Conservation (phyloP, 345 rosid genomes). For the Arabis alpina region DNA sequence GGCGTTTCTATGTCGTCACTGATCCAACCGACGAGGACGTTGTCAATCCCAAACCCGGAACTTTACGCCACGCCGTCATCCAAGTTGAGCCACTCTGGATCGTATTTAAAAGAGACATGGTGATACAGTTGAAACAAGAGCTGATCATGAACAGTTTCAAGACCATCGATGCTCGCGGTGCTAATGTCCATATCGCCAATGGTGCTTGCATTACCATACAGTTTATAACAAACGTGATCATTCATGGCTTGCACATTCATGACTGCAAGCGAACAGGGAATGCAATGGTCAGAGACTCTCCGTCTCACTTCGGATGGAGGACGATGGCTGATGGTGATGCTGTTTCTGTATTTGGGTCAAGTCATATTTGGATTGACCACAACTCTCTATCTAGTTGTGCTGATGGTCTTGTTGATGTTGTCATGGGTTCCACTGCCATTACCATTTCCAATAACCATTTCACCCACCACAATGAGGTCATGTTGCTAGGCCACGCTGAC, state of each 20-base stretch:
- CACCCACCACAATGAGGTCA: slow-evolving; percentile 44
- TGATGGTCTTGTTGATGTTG: slow-evolving; percentile 91
- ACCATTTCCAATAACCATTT: slow-evolving; percentile 83
- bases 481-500: slow-evolving; percentile 80
- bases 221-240: slow-evolving; percentile 67
- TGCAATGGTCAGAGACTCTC: slow-evolving; percentile 69
- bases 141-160: slow-evolving; percentile 57
- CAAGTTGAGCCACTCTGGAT: slow-evolving; percentile 53
- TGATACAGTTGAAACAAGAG: slow-evolving; percentile 53
- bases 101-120: slow-evolving; percentile 42
- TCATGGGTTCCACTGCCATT: slow-evolving; percentile 47
- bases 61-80: slow-evolving; percentile 52
- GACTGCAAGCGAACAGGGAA: slow-evolving; percentile 81
- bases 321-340: slow-evolving; percentile 83
- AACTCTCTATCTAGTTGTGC: slow-evolving; percentile 78
- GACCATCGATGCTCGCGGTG: slow-evolving; percentile 59
- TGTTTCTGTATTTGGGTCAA: slow-evolving; percentile 76
- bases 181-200: slow-evolving; percentile 52
- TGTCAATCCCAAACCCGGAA: slow-evolving; percentile 49
- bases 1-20: slow-evolving; percentile 49
- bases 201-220: slow-evolving; percentile 64
- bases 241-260: slow-evolving; percentile 83
- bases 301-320: slow-evolving; percentile 71
- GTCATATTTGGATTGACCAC: slow-evolving; percentile 89
- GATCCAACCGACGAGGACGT: slow-evolving; percentile 49